Evolutionary conservation across 2,329 filamentous ascomycete species (phyloP), one percentile per base, ranked within the genome.

Genomic region (Xylariaceae sp.): DNA sequence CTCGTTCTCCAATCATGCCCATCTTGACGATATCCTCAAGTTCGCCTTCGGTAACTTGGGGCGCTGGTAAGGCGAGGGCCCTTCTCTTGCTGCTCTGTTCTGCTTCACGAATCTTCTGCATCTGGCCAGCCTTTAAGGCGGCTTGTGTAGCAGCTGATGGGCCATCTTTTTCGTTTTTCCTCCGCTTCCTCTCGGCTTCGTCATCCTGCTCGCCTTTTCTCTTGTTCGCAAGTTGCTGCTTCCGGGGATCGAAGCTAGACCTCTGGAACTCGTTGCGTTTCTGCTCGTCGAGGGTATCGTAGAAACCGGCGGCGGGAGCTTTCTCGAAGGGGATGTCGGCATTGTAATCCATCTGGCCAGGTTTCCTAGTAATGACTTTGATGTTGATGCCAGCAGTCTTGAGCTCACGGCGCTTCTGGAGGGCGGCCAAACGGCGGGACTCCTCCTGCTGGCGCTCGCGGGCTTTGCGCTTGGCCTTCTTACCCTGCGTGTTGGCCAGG

Each of bases 321-420:
- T 94, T 96, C 69, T 99, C 94, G 58, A 99, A 97, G 0, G 94
- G 94, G 57, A 99, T 95, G 62, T 99, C 94, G 61, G 94, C 94
- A 70, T 99, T 99, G 75, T 99, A 99, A 70, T 99, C 94, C 90
- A 99, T 99, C 74, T 97, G 87, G 0, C 94, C 94, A 75, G 90
- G 85, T 75, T 97, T 97, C 53, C 87, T 83, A 12, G 87, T 94
- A 2, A 85, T 84, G 49, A 97, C 85, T 71, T 97, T 99, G 74
- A 97, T 90, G 68, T 99, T 99, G 72, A 99, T 97, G 42, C 94
- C 94, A 1, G 94, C 90, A 66, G 91, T 95, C 74, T 99, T 99
- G 58, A 99, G 82, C 72, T 99, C 94, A 60, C 94, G 83, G 36
- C 94, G 84, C 75, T 99, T 99, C 74, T 97, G 94, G 55, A 99